Evolutionary conservation across 345 rosid species (phyloP).

Genomic region (Aquilaria yunnanensis): DNA sequence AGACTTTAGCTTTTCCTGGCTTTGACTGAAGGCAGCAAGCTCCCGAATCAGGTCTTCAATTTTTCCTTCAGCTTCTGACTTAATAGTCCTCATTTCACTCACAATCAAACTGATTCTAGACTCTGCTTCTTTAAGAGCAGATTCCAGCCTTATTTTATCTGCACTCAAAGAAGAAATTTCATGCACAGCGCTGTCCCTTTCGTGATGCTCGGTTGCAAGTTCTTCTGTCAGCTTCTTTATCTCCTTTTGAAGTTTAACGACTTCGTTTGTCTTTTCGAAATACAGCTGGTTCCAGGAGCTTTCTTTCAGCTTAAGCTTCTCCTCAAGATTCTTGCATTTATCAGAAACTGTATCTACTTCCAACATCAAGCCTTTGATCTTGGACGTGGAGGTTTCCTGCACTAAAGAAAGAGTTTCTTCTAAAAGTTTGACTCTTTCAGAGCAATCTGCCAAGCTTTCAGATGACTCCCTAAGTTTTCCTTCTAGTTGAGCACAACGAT

Average conservation of each 20-base stretch:
- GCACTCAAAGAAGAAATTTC: slow-evolving; percentile 22
- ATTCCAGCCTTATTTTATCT: slow-evolving; percentile 26
- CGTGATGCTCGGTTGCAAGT: slow-evolving; percentile 16
- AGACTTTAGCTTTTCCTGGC: slow-evolving; percentile 24
- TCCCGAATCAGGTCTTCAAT: slow-evolving; percentile 27
- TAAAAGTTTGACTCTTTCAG: slow-evolving; percentile 22
- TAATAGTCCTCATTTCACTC: slow-evolving; percentile 18
- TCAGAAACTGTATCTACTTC: slow-evolving; percentile 29
- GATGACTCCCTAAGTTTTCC: slow-evolving; percentile 19
- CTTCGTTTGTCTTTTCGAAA: slow-evolving; percentile 25
- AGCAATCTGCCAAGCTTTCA: slow-evolving; percentile 20
- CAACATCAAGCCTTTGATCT: slow-evolving; percentile 29
- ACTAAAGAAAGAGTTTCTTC: slow-evolving; percentile 34
- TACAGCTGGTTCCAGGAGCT: slow-evolving; percentile 26
- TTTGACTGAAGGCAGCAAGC: slow-evolving; percentile 29
- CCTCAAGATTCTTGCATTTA: slow-evolving; percentile 29
- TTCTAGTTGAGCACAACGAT: slow-evolving; percentile 25
- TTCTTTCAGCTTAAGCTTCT: slow-evolving; percentile 24
- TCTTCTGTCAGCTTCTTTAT: slow-evolving; percentile 18
- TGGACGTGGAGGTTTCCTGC: slow-evolving; percentile 30
- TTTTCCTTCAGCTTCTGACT: slow-evolving; percentile 20
- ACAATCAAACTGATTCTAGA: slow-evolving; percentile 9
- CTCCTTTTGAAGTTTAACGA: slow-evolving; percentile 32
- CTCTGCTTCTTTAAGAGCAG: slow-evolving; percentile 15
- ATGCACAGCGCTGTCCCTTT: slow-evolving; percentile 26